Base-by-base conservation (phyloP, 2,329 filamentous ascomycete species). In the Cladosporium colombiae region DNA sequence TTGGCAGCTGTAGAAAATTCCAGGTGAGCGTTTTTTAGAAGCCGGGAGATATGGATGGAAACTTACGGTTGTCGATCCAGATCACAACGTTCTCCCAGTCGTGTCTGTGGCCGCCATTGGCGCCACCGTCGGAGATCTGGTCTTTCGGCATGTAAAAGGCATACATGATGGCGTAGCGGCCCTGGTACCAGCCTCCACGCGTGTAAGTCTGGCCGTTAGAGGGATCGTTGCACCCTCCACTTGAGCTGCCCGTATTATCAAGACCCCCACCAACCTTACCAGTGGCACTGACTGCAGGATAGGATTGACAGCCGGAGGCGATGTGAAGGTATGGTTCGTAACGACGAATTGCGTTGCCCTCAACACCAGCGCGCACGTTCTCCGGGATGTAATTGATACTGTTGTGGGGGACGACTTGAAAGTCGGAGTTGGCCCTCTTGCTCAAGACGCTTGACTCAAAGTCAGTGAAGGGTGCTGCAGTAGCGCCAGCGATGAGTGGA, bases 121-220 rank as follows among this genome's bases (percentile, higher is more conserved):
- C 55, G n/a, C 55, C 55, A 27, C 55, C 55, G n/a, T 31, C 55
- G 35, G 33, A 23, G 33, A 40, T 58, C 55, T 58, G 55, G 21
- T 58, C 55, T 23, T 58, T 58, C 10, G 55, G 55, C 11, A 58
- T 23, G 21, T 58, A 58, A 11, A 31, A 58, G 21, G 55, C 55
- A 27, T 58, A 58, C 55, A 58, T 58, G 21, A 58, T 58, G 16
- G 55, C 55, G n/a, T 58, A 58, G 29, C 55, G 55, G 4, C 55
- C 55, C 21, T 58, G n/a, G 21, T 58, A 33, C 29, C 29, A 58
- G 21, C 18, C 55, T 14, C 55, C 55, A 18, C 55, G 55, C 7
- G 23, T 33, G 31, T 58, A 58, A 23, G 55, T 58, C 55, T 58
- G 55, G 14, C 55, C 55, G 23, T 58, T 58, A 16, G 31, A 8